A percentile compares a stretch with the other conserved stretches of the same genome.
Conservation (phyloP, 75 land plant genomes). For the Cupressus sempervirens region DNA sequence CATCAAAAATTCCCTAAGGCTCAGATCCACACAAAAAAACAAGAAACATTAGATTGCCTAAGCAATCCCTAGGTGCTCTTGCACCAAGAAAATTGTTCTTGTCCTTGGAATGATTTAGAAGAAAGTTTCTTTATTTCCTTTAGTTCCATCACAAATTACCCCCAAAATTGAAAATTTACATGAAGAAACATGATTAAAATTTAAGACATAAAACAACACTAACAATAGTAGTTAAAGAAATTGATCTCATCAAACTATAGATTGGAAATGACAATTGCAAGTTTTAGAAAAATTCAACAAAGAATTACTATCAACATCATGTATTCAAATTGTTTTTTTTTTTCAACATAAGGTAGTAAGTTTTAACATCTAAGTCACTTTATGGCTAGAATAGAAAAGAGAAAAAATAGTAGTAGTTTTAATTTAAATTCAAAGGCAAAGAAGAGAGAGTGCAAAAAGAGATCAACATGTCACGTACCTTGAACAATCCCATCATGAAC, state of each 20-base stretch:
- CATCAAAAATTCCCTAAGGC: too few relatives aligned
- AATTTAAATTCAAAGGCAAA: not conserved
- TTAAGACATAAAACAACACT: not conserved
- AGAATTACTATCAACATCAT: not conserved
- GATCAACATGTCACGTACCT: constrained; percentile 7
- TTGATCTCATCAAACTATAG: not conserved
- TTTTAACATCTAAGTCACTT: not conserved
- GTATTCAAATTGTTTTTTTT: not conserved
- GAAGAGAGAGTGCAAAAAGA: not conserved
- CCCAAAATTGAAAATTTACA: constrained; percentile 13
- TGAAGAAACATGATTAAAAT: not conserved
- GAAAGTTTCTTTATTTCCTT: constrained; percentile 28
- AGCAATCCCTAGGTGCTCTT: too few relatives aligned
- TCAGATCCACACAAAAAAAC: too few relatives aligned
- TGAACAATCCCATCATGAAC: too few relatives aligned
- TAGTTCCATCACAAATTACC: constrained; percentile 6
- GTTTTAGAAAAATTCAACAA: not conserved
- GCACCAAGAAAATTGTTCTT: constrained; percentile 22
- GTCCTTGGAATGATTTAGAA: constrained; percentile 15
- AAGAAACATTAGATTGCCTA: too few relatives aligned
- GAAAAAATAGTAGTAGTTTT: not conserved
- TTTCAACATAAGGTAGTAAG: not conserved
- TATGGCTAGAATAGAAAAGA: not conserved
- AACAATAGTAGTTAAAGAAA: not conserved
- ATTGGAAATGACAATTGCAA: not conserved